Conservation (phyloP, 1,139 yeast genomes). For the Torulaspora globosa region DNA sequence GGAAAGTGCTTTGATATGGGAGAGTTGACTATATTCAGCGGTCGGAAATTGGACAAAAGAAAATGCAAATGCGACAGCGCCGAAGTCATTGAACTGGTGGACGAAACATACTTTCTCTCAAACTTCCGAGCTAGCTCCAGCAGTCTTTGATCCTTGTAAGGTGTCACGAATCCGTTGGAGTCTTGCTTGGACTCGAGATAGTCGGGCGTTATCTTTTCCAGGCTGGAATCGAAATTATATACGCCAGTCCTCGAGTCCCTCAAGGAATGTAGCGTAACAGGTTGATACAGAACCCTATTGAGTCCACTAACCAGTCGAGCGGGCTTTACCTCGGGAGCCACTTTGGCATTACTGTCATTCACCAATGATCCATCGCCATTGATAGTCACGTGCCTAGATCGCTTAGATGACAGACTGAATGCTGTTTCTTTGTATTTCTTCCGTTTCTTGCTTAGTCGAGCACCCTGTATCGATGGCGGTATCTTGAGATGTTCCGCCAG, state of each 20-base stretch:
- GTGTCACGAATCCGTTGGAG: constrained; percentile 52
- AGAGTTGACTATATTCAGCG: constrained; percentile 41
- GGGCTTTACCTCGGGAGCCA: constrained; percentile 17
- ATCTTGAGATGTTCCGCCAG: background rate
- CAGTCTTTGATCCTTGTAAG: constrained; percentile 59
- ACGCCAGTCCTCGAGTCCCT: constrained; percentile 73
- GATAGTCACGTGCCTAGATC: constrained; percentile 15
- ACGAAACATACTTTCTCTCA: constrained; percentile 56
- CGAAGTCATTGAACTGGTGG: constrained; percentile 86
- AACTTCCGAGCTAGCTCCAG: constrained; percentile 45
- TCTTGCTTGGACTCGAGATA: constrained; percentile 16
- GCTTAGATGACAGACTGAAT: constrained; percentile 6
- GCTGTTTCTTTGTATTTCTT: background rate
- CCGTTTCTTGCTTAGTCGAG: background rate
- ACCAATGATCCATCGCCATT: constrained; percentile 6
- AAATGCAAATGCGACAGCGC: constrained; percentile 69
- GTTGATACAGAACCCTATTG: constrained; percentile 67
- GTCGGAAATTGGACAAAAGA: constrained; percentile 58
- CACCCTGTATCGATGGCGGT: constrained; percentile 2
- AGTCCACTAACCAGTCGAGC: constrained; percentile 60
- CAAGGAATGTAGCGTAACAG: constrained; percentile 70
- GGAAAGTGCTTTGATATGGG: constrained; percentile 46
- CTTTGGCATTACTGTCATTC: constrained; percentile 3
- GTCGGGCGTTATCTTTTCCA: constrained; percentile 48
- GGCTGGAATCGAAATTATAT: constrained; percentile 61